Percentiles rank a stretch among this genome's conserved stretches.
Conservation (phyloP, 148 eudicot species). For the Pharnaceum exiguum region DNA sequence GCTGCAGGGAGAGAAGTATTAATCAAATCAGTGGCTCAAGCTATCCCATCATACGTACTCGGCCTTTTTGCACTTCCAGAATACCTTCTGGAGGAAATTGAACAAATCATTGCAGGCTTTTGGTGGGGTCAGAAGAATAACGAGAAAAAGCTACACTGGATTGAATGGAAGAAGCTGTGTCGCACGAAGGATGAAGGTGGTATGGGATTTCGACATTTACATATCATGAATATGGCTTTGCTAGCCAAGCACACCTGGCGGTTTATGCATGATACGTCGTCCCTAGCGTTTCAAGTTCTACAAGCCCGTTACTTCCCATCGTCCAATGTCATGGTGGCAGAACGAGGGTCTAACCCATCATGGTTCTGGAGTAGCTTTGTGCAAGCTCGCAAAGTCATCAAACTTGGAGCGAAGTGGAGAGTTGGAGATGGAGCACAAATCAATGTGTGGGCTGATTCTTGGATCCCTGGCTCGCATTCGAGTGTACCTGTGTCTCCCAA, state of each 20-base stretch:
- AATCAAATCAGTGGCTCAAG: not conserved
- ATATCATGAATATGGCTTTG: too few species aligned
- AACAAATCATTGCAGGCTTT: not conserved
- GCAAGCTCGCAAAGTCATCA: not conserved
- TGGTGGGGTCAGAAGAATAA: not conserved
- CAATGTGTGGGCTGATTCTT: not conserved
- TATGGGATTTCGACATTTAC: too few species aligned
- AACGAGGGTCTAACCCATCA: not conserved
- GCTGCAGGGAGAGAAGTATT: not conserved
- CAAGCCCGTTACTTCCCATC: not conserved
- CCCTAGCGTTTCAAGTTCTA: not conserved
- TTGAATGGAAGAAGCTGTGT: not conserved
- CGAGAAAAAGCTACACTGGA: not conserved
- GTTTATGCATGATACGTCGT: not conserved
- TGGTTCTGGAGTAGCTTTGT: not conserved
- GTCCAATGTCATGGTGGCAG: not conserved
- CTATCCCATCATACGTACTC: not conserved
- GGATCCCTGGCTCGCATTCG: not conserved
- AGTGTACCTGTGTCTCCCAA: not conserved
- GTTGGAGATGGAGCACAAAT: not conserved
- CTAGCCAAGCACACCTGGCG: conserved; percentile 6
- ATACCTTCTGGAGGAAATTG: not conserved
- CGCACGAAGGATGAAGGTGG: not conserved
- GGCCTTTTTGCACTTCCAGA: not conserved
- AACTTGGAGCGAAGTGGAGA: not conserved